Evolutionary conservation across 495 filamentous ascomycete species (phyloP), one percentile per base, ranked within the genome.

Genomic region (Cairneyella variabilis): DNA sequence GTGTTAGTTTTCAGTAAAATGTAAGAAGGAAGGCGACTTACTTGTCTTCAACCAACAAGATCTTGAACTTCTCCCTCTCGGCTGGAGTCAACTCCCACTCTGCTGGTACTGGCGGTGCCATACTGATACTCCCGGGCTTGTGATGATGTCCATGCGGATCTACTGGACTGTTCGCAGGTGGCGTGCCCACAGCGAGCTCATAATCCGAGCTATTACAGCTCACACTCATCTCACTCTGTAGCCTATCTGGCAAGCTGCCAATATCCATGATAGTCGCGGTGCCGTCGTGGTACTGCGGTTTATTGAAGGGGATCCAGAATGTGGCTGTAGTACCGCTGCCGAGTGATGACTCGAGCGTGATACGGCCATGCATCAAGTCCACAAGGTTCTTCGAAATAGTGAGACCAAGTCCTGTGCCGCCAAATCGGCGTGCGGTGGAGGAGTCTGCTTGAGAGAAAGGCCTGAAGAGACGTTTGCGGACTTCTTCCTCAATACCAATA

Each of bases 401-500:
- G 28, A 93, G 66, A 1, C 90, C 90, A 1, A 92, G 67, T 2
- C 89, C 89, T 3, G 89, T 95, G 2, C 90, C 90, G 21, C 89
- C 89, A 65, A 89, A 93, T 25, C 78, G 77, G 37, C 85, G 76
- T 9, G 83, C 84, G 4, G 84, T 88, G 2, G 86, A 89, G 18
- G 89, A 76, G 58, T 93, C 91, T 21, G 89, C 89, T 64, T 93
- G 89, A 39, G 83, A 86, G 60, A 95, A 96, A 0, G 90, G 90
- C 34, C 86, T 86, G 72, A 96, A 96, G 2, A 95, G 74, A 14
- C 78, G 79, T 57, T 80, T 81, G 14, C 79, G 69, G 0, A 90
- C 85, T 46, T 83, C 80, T 32, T 91, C 85, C 39, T 87, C 83
- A 10, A 95, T 90, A 2, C 90, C 90, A 41, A 95, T 93, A 0